Base-by-base conservation (phyloP, 106 monocot genomes). In the Amphibolis antarctica region DNA sequence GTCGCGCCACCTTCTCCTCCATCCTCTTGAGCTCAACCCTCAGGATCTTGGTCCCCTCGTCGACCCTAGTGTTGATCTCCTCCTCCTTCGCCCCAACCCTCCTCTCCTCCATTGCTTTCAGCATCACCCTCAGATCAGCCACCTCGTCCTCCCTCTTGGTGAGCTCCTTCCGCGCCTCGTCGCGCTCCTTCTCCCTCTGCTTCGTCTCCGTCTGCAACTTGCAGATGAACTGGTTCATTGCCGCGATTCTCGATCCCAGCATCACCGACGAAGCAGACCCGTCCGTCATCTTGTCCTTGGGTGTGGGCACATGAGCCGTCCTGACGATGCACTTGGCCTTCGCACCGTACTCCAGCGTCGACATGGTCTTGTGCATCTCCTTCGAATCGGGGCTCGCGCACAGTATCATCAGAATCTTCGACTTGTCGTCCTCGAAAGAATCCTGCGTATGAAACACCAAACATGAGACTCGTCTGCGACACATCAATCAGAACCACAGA, bases 281-380 rank as follows among this genome's bases (percentile, higher is more conserved):
- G 0, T 83, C 86, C 29, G 31, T 53, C 54, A 36, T 25, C 23
- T 64, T 76, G 13, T 81, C 82, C 62, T 69, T 78, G 0, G 96
- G 87, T 1, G 86, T 98, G 5, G 87, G 55, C 59, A 78, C 74
- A 29, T 98, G 82, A 59, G 96, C 82, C n/a, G 62, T 78, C 15
- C 96, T 90, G 55, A 91, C 76, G 26, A 98, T 98, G 75, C 96
- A 98, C 53, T 98, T 98, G 13, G 96, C 96, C 59, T 98, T 98
- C 10, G 96, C 96, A 10, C 96, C 96, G 60, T 98, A 98, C 25
- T 98, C 96, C 3, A 98, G 80, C 26, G 96, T 98, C 10, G 96
- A 78, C 17, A 98, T 80, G 0, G 96, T 98, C 74, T 83, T 90
- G 74, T 98, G 96, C 65, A 87, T 71, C 47, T 98, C 96, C 61